phyloP scores from a whole-genome alignment of 352 stramenopile species.

The Phytophthora niederhauseri region DNA sequence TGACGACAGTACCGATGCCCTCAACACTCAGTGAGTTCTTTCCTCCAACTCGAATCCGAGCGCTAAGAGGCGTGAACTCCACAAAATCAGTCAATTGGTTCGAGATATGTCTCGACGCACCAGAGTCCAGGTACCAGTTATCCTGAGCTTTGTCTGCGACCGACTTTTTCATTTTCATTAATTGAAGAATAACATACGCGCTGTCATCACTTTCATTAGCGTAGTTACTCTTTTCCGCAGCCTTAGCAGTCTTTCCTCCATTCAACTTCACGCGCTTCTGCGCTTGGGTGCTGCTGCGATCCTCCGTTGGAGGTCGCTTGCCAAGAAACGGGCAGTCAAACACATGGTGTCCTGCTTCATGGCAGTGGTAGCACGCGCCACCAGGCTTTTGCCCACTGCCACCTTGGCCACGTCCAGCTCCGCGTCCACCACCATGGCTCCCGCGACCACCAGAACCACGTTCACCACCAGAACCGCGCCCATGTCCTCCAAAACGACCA shows the following conservation, averaged over 20 bases:
- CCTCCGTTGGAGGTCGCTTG: conserved; percentile 5
- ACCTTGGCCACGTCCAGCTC: neutral
- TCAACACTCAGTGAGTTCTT: too few species aligned
- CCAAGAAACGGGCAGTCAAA: conserved; percentile 9
- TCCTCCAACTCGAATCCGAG: too few species aligned
- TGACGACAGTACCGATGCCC: too few species aligned
- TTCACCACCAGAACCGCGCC: neutral
- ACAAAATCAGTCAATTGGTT: too few species aligned
- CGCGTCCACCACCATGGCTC: neutral
- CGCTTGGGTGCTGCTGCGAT: neutral
- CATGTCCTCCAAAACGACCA: neutral
- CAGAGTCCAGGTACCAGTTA: too few species aligned
- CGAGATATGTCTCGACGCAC: too few species aligned
- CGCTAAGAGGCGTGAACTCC: too few species aligned
- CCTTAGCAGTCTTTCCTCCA: neutral
- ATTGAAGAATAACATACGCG: conserved; percentile 3
- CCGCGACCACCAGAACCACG: conserved; percentile 4
- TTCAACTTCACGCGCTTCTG: neutral
- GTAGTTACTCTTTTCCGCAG: conserved; percentile 3
- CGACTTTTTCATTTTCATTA: neutral
- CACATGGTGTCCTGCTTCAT: conserved; percentile 2
- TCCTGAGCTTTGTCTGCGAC: too few species aligned
- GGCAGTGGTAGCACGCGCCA: conserved; percentile 9
- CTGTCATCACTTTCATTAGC: conserved; percentile 6
- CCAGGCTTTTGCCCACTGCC: neutral